phyloP scores from a whole-genome alignment of 1,284 basidiomycete genomes.

The Gymnopus androsaceus region DNA sequence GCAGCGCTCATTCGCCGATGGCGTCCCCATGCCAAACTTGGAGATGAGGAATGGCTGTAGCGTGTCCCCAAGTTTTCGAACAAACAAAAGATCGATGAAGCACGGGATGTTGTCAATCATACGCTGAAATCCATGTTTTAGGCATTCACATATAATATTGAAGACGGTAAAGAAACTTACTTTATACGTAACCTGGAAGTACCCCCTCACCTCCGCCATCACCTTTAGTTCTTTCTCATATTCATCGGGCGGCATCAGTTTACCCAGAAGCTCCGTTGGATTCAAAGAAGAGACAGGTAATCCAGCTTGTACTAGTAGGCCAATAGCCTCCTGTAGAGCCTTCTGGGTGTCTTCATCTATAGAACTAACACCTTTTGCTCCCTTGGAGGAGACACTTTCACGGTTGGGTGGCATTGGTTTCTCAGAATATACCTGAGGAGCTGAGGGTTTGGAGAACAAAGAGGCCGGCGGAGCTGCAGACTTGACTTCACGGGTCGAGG shows the following conservation, averaged over 20 bases:
- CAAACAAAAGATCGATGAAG: slow-evolving; percentile 43
- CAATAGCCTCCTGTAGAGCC: not conserved
- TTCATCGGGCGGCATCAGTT: slow-evolving; percentile 36
- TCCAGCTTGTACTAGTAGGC: not conserved
- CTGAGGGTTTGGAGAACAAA: no score
- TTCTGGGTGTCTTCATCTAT: no score
- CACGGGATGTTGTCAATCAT: slow-evolving; percentile 47
- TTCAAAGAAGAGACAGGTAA: not conserved
- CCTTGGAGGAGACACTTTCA: no score
- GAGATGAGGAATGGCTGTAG: slow-evolving; percentile 37
- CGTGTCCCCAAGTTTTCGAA: slow-evolving; percentile 34
- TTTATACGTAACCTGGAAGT: slow-evolving; percentile 47
- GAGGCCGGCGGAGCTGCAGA: no score
- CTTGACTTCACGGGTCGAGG: no score
- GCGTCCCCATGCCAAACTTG: slow-evolving; percentile 36
- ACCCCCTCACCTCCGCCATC: slow-evolving; percentile 49
- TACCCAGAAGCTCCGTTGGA: slow-evolving; percentile 30
- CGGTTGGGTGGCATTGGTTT: no score
- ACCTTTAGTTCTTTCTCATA: slow-evolving; percentile 44
- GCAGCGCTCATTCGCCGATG: slow-evolving; percentile 34
- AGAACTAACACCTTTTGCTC: no score
- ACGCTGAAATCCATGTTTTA: slow-evolving; percentile 30
- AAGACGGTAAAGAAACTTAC: slow-evolving; percentile 23
- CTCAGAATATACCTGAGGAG: no score
- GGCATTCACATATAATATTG: not conserved